These are phyloP conservation scores for Yamadazyma songkhlaensis DNA, from an alignment of 1,139 yeast genomes.

Conservation along the genomic window DNA sequence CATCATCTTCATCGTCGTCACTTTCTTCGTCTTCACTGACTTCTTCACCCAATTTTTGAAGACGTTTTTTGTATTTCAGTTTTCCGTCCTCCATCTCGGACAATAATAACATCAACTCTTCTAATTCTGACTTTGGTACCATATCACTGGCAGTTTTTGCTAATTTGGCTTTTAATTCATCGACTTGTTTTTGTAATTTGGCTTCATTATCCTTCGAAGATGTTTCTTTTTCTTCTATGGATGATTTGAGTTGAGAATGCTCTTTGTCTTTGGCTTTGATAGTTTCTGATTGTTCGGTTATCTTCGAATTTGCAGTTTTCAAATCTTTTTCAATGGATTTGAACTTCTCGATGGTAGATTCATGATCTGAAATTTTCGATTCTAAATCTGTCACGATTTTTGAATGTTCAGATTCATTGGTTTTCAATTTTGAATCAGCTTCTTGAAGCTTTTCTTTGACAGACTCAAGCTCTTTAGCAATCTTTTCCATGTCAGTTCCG, in stretches of 20 bases:
- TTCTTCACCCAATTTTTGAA: constrained; percentile 48
- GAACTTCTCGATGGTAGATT: background rate
- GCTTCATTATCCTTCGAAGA: background rate
- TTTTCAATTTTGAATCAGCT: background rate
- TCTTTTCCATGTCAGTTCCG: background rate
- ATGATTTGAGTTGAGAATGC: constrained; percentile 1
- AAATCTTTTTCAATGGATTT: background rate
- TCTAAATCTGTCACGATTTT: constrained; percentile 2
- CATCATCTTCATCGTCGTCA: constrained; percentile 36
- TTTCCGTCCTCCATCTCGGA: constrained; percentile 73
- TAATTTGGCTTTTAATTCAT: constrained; percentile 3
- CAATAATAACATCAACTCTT: constrained; percentile 72
- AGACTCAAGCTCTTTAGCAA: background rate
- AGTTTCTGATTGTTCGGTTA: background rate
- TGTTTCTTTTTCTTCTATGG: background rate
- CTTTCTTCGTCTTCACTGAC: constrained; percentile 47
- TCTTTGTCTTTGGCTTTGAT: constrained; percentile 2
- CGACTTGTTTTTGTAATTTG: constrained; percentile 5
- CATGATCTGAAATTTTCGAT: constrained; percentile 2
- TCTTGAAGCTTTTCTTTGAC: background rate
- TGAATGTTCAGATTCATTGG: background rate
- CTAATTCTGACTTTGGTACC: constrained; percentile 63
- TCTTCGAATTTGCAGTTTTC: background rate
- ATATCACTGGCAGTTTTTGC: constrained; percentile 11
- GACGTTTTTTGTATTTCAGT: constrained; percentile 52